Conservation (phyloP, 164 flowering plant species). For the Magnolia officinalis region DNA sequence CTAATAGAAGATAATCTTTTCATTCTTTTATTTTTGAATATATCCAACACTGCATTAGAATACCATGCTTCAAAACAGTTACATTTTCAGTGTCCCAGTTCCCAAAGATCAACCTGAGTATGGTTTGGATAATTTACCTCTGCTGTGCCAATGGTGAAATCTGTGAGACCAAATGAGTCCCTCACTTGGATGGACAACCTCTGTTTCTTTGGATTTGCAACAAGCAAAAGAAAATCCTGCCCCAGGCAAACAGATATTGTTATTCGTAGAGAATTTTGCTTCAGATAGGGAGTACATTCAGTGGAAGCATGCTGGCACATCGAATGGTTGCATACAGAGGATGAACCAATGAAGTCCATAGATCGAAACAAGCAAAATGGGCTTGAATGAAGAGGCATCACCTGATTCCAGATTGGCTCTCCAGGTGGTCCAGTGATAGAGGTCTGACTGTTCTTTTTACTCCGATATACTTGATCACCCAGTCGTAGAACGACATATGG, state of each 20-base stretch:
- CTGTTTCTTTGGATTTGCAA: conserved; percentile 71
- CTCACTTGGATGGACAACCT: conserved; percentile 67
- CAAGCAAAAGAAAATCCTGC: conserved; percentile 95
- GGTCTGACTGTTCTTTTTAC: conserved; percentile 97
- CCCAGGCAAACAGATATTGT: conserved; percentile 12
- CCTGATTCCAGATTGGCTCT: conserved; percentile 98
- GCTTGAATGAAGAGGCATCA: conserved; percentile 15
- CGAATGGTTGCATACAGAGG: neutral
- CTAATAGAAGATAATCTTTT: too few relatives aligned
- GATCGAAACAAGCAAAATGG: neutral
- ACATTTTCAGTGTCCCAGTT: neutral
- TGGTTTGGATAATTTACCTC: conserved; percentile 51
- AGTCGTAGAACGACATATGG: conserved; percentile 79
- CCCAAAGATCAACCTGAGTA: conserved; percentile 3
- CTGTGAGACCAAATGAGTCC: conserved; percentile 76
- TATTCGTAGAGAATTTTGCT: conserved; percentile 12
- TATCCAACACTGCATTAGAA: too few relatives aligned
- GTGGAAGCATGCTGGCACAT: neutral
- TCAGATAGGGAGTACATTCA: neutral
- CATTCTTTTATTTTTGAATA: too few relatives aligned
- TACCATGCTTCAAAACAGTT: neutral
- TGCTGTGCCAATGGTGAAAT: conserved; percentile 67
- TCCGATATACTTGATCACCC: conserved; percentile 83
- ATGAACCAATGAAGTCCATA: too few relatives aligned
- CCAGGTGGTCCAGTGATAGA: conserved; percentile 96